These are phyloP conservation scores for Leptosphaerulina australis DNA, from an alignment of 2,329 filamentous ascomycete species.

Conservation along the genomic window DNA sequence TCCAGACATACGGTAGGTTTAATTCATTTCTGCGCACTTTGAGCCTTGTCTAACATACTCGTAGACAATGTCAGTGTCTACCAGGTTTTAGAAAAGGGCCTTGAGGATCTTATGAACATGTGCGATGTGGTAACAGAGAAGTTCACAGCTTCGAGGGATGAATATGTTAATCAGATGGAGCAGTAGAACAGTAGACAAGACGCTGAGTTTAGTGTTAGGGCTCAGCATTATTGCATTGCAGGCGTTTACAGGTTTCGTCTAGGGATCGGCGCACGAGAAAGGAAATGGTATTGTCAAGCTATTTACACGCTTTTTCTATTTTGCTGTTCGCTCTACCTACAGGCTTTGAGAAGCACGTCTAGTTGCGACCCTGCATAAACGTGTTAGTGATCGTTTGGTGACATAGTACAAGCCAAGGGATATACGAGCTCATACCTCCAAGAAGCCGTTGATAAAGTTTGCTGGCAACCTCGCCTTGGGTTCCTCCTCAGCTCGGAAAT, in stretches of 20 bases:
- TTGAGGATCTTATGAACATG: slow-evolving; percentile 85
- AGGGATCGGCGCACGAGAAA: slow-evolving; percentile 36
- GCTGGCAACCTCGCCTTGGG: slow-evolving; percentile 76
- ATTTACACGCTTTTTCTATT: slow-evolving; percentile 40
- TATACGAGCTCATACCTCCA: slow-evolving; percentile 71
- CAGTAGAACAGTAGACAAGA: slow-evolving; percentile 15
- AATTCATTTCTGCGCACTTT: neutral
- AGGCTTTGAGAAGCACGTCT: slow-evolving; percentile 18
- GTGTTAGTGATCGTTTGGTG: slow-evolving; percentile 12
- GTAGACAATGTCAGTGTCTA: slow-evolving; percentile 79
- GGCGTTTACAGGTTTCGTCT: slow-evolving; percentile 39
- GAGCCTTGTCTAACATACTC: slow-evolving; percentile 9
- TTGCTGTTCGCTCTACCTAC: slow-evolving; percentile 17
- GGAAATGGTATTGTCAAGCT: slow-evolving; percentile 46
- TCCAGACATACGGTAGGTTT: slow-evolving; percentile 86
- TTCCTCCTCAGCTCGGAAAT: slow-evolving; percentile 89
- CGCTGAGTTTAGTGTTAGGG: neutral
- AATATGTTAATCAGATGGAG: slow-evolving; percentile 57
- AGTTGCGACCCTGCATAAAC: slow-evolving; percentile 48
- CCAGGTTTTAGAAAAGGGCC: slow-evolving; percentile 86
- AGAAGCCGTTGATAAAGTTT: slow-evolving; percentile 92
- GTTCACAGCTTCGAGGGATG: slow-evolving; percentile 72
- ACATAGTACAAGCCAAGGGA: neutral
- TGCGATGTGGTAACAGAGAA: slow-evolving; percentile 95
- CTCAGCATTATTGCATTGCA: slow-evolving; percentile 34